Evolutionary conservation across 2,329 filamentous ascomycete species (phyloP).

Genomic region (Xylaria sp.): DNA sequence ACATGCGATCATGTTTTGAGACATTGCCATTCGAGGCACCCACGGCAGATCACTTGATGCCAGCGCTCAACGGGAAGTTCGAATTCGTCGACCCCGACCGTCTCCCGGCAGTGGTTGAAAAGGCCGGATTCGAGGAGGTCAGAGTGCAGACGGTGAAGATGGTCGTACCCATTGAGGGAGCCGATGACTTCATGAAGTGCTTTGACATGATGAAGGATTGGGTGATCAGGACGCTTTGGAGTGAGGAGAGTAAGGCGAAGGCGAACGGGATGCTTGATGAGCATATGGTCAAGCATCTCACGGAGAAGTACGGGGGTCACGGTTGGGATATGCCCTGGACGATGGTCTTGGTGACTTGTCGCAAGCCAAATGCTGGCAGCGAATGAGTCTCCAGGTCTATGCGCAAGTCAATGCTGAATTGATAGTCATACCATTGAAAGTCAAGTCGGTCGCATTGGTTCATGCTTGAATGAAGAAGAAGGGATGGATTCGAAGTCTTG

Average conservation of each 20-base stretch:
- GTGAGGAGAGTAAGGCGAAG: conserved; percentile 37
- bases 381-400: background rate
- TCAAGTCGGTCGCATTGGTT: no score
- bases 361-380: conserved; percentile 16
- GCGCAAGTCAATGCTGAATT: background rate
- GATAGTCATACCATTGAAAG: background rate
- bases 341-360: conserved; percentile 27
- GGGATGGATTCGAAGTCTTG: no score
- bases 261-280: conserved; percentile 33
- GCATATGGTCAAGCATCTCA: conserved; percentile 32
- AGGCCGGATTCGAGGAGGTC: conserved; percentile 37
- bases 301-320: conserved; percentile 35
- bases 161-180: conserved; percentile 30
- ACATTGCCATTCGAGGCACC: conserved; percentile 39
- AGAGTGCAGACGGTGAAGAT: conserved; percentile 31
- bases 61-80: conserved; percentile 38
- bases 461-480: no score
- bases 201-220: conserved; percentile 38
- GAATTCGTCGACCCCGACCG: conserved; percentile 39
- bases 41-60: conserved; percentile 31
- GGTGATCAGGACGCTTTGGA: conserved; percentile 37
- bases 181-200: conserved; percentile 33
- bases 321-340: conserved; percentile 36
- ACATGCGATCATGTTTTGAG: conserved; percentile 37
- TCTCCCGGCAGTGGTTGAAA: conserved; percentile 34